Conservation (phyloP, 2,329 filamentous ascomycete species). For the Graphilbum fragrans region DNA sequence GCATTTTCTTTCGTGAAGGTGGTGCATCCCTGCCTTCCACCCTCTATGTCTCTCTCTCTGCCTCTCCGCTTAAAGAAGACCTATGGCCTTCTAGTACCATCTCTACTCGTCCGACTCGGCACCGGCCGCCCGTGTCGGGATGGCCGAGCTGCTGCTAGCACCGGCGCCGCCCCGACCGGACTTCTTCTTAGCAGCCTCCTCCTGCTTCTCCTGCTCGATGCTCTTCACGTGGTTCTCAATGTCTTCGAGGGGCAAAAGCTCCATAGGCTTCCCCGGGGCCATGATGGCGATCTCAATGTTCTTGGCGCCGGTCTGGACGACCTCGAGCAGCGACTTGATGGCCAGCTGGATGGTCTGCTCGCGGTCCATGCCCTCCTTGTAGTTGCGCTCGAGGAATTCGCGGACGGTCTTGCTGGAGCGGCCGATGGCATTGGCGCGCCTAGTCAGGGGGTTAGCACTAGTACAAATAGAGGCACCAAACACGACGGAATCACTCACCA, state of each 20-base stretch:
- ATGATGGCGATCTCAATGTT: conserved; percentile 99
- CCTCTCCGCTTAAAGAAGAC: too few relatives aligned
- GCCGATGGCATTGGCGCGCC: conserved; percentile 98
- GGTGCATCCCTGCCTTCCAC: too few relatives aligned
- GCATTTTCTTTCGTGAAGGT: too few relatives aligned
- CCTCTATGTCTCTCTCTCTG: too few relatives aligned
- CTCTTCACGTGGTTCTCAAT: conserved; percentile 97
- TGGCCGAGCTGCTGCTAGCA: conserved; percentile 52
- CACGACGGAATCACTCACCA: conserved; percentile 54
- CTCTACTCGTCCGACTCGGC: conserved; percentile 13
- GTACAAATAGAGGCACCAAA: neutral
- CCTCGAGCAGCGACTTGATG: conserved; percentile 95
- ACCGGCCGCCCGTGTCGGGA: conserved; percentile 52
- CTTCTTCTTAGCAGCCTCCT: conserved; percentile 97
- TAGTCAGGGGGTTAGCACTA: conserved; percentile 22
- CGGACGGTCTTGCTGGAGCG: conserved; percentile 97
- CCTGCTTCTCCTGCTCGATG: conserved; percentile 98
- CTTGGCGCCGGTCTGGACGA: conserved; percentile 97
- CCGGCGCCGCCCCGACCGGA: conserved; percentile 56
- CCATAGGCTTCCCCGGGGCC: conserved; percentile 80
- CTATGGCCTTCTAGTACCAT: neutral
- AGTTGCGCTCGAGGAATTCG: conserved; percentile 97
- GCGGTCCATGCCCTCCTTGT: conserved; percentile 95
- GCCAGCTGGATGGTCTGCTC: conserved; percentile 93
- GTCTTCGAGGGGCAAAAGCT: conserved; percentile 90